Base-by-base conservation (phyloP, 2,329 filamentous ascomycete species). In the Talaromyces sp. region DNA sequence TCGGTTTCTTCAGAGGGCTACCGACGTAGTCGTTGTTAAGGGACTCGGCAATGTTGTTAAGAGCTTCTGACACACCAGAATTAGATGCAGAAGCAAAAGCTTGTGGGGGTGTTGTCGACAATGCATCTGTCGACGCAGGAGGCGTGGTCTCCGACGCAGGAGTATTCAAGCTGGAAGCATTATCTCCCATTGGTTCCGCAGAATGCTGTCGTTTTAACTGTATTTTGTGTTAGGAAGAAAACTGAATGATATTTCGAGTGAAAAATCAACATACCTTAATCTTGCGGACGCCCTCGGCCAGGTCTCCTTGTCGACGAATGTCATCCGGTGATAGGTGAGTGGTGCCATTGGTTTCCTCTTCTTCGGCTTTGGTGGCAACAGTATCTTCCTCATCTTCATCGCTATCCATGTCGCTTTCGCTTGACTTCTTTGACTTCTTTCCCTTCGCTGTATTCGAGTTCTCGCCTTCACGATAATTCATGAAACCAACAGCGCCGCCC, bases 401-500 rank as follows among this genome's bases (percentile, higher is more conserved):
- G 63, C 88, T 92, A 67, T 94, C 90, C 72, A 92, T 90, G 24
- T 83, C 84, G 50, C 85, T 87, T 60, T 84, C 78, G 63, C 76
- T 80, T 54, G 70, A 66, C 55, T 74, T 73, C 62, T 73, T 88
- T 68, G 80, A 84, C 78, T 85, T 87, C 75, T 86, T 88, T 71
- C 87, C 81, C 68, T 86, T 86, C 59, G 80, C 68, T 14, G 43
- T 35, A 52, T 74, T 74, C 9, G 66, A 68, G 12, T 66, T 69
- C 46, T 85, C 82, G 60, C 82, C 81, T 64, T 95, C 92, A 58
- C 93, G 86, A 79, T 97, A 97, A 14, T 90, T 85, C 3, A 91
- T 88, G 73, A 96, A 97, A 38, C 92, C 92, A 54, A 95, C 90
- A 0, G 91, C 93, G 27, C 92, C 92, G n/a, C 86, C 85, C 2